Conservation (phyloP, 1,139 yeast genomes). For the Blastobotrys proliferans region DNA sequence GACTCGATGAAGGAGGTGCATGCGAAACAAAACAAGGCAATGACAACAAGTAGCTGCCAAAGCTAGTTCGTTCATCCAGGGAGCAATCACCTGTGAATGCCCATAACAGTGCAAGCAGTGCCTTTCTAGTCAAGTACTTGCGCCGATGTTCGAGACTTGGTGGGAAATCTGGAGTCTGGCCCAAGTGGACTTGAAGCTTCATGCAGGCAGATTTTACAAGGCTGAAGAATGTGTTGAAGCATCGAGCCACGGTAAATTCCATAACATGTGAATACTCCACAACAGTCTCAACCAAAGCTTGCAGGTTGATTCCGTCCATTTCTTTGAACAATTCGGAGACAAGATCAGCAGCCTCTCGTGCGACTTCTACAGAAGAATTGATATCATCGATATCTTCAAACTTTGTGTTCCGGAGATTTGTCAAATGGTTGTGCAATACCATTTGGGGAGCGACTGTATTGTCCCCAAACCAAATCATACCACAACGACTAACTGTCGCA, state of each 20-base stretch:
- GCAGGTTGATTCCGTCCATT: conserved; percentile 16
- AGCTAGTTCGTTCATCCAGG: conserved; percentile 39
- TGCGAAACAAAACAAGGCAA: conserved; percentile 26
- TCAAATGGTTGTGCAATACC: conserved; percentile 24
- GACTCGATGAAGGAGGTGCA: conserved; percentile 16
- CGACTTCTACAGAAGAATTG: conserved; percentile 23
- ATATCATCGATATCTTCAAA: conserved; percentile 31
- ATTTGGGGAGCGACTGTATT: conserved; percentile 33
- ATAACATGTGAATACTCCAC: conserved; percentile 47
- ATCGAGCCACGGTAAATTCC: conserved; percentile 44
- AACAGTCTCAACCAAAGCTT: conserved; percentile 26
- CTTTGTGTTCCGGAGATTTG: conserved; percentile 19
- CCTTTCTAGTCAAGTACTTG: conserved; percentile 38
- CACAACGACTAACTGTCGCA: conserved; percentile 92
- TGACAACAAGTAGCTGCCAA: conserved; percentile 37
- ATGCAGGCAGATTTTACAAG: conserved; percentile 27
- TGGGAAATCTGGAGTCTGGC: conserved; percentile 27
- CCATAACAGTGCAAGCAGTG: conserved; percentile 56
- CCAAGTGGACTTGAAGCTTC: conserved; percentile 21
- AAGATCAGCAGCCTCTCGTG: conserved; percentile 2
- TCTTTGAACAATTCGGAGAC: neutral
- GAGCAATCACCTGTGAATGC: conserved; percentile 63
- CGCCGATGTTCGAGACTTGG: conserved; percentile 26
- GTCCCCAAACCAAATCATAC: conserved; percentile 71
- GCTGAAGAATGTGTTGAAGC: conserved; percentile 40